Evolutionary conservation across 495 filamentous ascomycete species (phyloP), one percentile per base, ranked within the genome.

Genomic region (Xylaria acuta): DNA sequence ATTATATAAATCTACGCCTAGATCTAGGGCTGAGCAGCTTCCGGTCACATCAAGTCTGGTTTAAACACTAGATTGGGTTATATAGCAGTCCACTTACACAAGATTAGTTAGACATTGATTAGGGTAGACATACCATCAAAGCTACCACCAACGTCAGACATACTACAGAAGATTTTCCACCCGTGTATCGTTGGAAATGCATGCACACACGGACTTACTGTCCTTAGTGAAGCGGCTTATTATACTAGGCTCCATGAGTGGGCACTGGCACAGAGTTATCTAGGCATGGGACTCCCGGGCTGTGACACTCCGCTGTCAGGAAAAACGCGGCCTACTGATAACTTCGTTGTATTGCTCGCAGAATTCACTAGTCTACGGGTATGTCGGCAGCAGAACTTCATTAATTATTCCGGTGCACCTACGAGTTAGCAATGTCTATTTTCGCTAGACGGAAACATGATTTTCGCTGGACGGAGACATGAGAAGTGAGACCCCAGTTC

Each of bases 141-240:
- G 32, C 43, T 27, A 14, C 43, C 27, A n/a, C 30, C 38, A 7
- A 8, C 5, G 32, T 22, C 43, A 30, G 16, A 12, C 41, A 49
- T 32, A 36, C 18, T 60, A 58, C 51, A 6, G 14, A 5, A 65
- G 25, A 51, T 66, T 66, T 66, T 66, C 64, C 64, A 66, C 64
- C 64, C 53, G 47, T 66, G 53, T 32, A 66, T 66, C 25, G 8
- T 34, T 14, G 5, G 27, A 64, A 49, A 0, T 18, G 27, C 2
- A 32, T 18, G 53, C 27, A 47, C 18, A 47, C 43, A 11, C 14
- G 58, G 7, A 34, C 5, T 14, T 38, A 64, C 36, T 27, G 22
- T 30, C 7, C 20, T 25, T 53, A 66, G 20, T 38, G 64, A 66
- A 38, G n/a, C 18, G 1, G 18, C 20, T 22, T 49, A 6, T 56